These are phyloP conservation scores for Tricholoma terreum DNA, from an alignment of 768 basidiomycete genomes.

Conservation along the genomic window DNA sequence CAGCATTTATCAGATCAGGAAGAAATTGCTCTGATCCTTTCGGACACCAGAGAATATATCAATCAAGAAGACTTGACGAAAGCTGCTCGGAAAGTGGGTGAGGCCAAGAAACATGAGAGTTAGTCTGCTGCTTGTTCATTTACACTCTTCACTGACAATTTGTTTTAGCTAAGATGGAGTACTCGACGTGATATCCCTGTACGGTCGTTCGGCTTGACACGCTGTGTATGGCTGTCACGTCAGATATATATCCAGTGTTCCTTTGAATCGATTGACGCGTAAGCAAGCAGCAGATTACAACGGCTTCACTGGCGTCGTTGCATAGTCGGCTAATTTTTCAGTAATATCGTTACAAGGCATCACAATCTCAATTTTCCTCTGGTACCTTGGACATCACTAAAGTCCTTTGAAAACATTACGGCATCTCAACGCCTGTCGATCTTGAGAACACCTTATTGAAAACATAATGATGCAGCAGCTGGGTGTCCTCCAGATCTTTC, in stretches of 20 bases:
- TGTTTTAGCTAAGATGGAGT: conserved; percentile 51
- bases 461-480: no score
- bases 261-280: no score
- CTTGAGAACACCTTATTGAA: no score
- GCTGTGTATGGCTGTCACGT: background rate
- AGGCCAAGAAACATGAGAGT: conserved; percentile 99
- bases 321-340: no score
- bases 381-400: no score
- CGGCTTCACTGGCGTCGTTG: no score
- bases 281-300: no score
- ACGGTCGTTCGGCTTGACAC: conserved; percentile 1
- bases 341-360: no score
- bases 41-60: conserved; percentile 66
- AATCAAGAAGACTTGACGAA: conserved; percentile 96
- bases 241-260: background rate
- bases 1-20: conserved; percentile 15
- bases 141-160: background rate
- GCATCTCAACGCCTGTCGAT: no score
- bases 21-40: background rate
- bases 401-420: no score
- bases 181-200: conserved; percentile 33
- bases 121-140: conserved; percentile 28
- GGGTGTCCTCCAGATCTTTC: no score
- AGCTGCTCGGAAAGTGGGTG: conserved; percentile 91
- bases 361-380: no score